Percentiles rank a stretch among this genome's conserved stretches.
phyloP scores from a whole-genome alignment of 2,329 filamentous ascomycete genomes.

The Apiospora sp. region DNA sequence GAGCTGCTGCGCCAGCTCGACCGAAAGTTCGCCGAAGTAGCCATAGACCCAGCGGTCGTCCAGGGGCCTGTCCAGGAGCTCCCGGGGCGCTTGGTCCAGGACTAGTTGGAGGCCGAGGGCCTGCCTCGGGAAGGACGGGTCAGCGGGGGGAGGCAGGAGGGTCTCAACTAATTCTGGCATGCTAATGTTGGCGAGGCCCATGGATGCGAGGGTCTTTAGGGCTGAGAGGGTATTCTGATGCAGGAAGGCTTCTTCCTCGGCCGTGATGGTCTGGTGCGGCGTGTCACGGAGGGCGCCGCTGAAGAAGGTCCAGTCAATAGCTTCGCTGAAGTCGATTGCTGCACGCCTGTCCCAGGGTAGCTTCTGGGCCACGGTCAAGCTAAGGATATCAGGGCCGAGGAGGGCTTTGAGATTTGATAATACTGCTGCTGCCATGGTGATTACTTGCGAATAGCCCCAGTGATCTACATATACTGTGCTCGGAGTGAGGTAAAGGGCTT shows the following conservation, averaged over 20 bases:
- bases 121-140: conserved; percentile 36
- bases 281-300: background rate
- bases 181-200: conserved; percentile 35
- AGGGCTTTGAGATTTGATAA: conserved; percentile 25
- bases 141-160: conserved; percentile 34
- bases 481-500: background rate
- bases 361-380: conserved; percentile 26
- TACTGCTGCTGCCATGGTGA: conserved; percentile 20
- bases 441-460: background rate
- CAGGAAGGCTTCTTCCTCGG: conserved; percentile 1
- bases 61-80: conserved; percentile 34
- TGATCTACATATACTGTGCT: background rate
- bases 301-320: conserved; percentile 28
- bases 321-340: conserved; percentile 33
- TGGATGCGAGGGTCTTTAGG: conserved; percentile 4
- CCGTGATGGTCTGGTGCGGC: background rate
- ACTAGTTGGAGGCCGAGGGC: conserved; percentile 40
- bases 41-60: conserved; percentile 37
- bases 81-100: conserved; percentile 39
- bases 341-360: conserved; percentile 30
- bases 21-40: conserved; percentile 38
- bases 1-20: conserved; percentile 30
- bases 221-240: conserved; percentile 19
- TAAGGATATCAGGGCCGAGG: conserved; percentile 33
- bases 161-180: conserved; percentile 36